Conservation (phyloP, 148 eudicot species). For the Camellia granthamiana region DNA sequence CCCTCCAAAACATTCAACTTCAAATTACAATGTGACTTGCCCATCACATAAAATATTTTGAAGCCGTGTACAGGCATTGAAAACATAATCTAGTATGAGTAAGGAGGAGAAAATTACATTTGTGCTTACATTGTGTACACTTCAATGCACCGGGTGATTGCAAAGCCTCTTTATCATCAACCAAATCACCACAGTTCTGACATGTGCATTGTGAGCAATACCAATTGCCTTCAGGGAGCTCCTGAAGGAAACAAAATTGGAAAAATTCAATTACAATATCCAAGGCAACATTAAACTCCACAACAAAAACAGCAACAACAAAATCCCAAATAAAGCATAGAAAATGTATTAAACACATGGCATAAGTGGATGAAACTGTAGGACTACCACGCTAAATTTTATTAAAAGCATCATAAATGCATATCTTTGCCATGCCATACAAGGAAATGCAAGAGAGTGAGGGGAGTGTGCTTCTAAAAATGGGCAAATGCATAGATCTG, state of each 20-base stretch:
- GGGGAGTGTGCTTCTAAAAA: neutral
- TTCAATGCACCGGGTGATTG: conserved; percentile 36
- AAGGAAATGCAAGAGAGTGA: neutral
- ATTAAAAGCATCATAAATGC: neutral
- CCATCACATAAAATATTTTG: too few relatives aligned
- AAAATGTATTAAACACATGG: neutral
- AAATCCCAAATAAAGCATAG: neutral
- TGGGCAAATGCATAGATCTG: neutral
- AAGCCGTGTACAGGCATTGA: neutral
- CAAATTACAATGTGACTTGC: too few relatives aligned
- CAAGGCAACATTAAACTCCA: neutral
- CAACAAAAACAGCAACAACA: neutral
- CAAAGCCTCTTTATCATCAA: conserved; percentile 38
- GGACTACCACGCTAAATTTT: neutral
- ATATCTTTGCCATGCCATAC: neutral
- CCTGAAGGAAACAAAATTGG: conserved; percentile 44
- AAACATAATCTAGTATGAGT: conserved; percentile 2
- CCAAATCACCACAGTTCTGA: conserved; percentile 67
- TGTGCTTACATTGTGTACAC: conserved; percentile 78
- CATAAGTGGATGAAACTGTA: neutral
- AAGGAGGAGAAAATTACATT: conserved; percentile 52
- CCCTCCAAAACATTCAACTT: neutral
- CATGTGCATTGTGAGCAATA: conserved; percentile 81
- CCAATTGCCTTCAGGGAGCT: conserved; percentile 93
- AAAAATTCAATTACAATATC: neutral